Base-by-base conservation (phyloP, 257 asterid genomes). In the Penstemon newberryi region DNA sequence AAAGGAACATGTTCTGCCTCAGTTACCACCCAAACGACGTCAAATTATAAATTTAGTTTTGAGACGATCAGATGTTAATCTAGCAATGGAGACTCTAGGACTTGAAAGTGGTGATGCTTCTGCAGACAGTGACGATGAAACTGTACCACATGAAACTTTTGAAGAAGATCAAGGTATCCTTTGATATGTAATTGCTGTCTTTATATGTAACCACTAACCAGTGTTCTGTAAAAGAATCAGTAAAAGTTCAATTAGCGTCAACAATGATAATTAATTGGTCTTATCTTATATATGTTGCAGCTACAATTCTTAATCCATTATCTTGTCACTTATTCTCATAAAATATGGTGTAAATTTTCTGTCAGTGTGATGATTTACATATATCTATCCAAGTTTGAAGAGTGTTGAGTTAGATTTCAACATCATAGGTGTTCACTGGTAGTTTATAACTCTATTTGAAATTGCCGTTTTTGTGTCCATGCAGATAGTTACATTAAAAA, bases 1-100 rank as follows among this genome's bases (percentile, higher is more conserved):
- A 63, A 93, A 93, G 89, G 89, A 87, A 76, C 95, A 93, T 40
- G 97, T 93, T 65, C 74, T 90, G 79, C 82, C 82, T 38, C 91
- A 93, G 81, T 78, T 93, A 67, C 99, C 97, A 18, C 95, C 99
- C 60, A 83, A 82, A 82, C 95, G 92, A 19, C 95, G 99, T 57
- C 94, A 93, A 79, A 84, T 93, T 44, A 82, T 93, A 69, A 87
- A 84, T 44, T 72, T 93, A 74, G 85, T 77, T 74, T 78, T 93
- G 77, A 86, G 64, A 73, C 84, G 66, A 73, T 80, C 95, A 71
- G 96, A 93, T 80, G 75, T 90, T 75, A 78, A 83, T 67, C 79
- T 79, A 54, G 97, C 99, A 65, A 81, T 82, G 88, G 74, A 63
- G 66, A 73, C 85, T 69, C 77, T 84, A 56, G 91, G 82, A 58